These are phyloP conservation scores for Penicillium thymicola DNA, from an alignment of 2,329 filamentous ascomycete species.

Conservation along the genomic window DNA sequence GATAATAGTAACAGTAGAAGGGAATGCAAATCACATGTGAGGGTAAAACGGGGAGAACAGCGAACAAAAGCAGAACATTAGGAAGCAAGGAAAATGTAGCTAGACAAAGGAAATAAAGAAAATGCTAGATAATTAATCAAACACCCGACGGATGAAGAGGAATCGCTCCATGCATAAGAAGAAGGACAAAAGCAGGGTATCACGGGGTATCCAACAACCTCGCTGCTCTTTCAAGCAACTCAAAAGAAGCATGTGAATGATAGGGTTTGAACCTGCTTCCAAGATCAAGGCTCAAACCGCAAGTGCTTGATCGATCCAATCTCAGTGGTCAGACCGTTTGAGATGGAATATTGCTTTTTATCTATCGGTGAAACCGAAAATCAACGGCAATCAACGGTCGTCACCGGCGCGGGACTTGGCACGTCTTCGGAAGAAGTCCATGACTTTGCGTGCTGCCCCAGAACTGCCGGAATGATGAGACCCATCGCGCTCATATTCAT, in stretches of 20 bases:
- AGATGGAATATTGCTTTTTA: background rate
- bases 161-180: slow-evolving; percentile 37
- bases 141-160: slow-evolving; percentile 30
- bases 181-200: slow-evolving; percentile 38
- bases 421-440: slow-evolving; percentile 95
- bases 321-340: background rate
- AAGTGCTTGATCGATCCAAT: slow-evolving; percentile 15
- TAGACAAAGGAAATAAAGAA: slow-evolving; percentile 29
- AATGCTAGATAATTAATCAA: slow-evolving; percentile 38
- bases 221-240: slow-evolving; percentile 29
- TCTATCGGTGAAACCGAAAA: slow-evolving; percentile 9
- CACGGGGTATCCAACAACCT: slow-evolving; percentile 40
- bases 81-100: slow-evolving; percentile 25
- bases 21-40: slow-evolving; percentile 18
- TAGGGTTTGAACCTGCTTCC: slow-evolving; percentile 7
- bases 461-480: slow-evolving; percentile 76
- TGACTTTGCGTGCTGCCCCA: slow-evolving; percentile 84
- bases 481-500: slow-evolving; percentile 63
- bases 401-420: slow-evolving; percentile 66
- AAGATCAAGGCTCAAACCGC: slow-evolving; percentile 14
- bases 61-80: slow-evolving; percentile 14
- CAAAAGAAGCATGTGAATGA: slow-evolving; percentile 16
- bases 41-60: slow-evolving; percentile 4
- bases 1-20: slow-evolving; percentile 29
- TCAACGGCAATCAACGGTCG: slow-evolving; percentile 39